Evolutionary conservation across 345 rosid genomes (phyloP).

Genomic region (Gossypium sturtianum): DNA sequence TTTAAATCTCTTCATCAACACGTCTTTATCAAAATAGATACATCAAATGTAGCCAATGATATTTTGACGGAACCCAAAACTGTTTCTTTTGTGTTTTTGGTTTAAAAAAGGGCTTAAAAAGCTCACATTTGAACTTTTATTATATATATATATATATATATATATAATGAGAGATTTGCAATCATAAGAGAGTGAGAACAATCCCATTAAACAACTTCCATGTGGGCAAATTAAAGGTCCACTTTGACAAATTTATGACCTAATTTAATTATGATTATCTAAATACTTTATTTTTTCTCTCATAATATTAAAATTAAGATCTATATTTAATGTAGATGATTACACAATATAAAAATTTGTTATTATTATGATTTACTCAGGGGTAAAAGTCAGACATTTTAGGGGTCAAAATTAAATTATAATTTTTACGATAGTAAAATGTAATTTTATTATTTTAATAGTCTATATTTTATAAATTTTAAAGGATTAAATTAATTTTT

Average conservation of each 20-base stretch:
- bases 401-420: too few species aligned
- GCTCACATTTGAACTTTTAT: conserved; percentile 40
- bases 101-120: conserved; percentile 22
- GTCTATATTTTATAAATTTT: too few species aligned
- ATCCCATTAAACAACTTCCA: neutral
- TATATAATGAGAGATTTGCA: conserved; percentile 17
- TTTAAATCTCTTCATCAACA: neutral
- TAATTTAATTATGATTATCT: neutral
- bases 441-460: too few species aligned
- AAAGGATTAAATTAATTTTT: too few species aligned
- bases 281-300: neutral
- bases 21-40: conserved; percentile 40
- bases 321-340: too few species aligned
- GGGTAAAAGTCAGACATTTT: too few species aligned
- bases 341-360: too few species aligned
- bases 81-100: conserved; percentile 16
- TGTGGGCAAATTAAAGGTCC: neutral
- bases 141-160: neutral
- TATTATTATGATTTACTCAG: too few species aligned
- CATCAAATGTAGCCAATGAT: conserved; percentile 31
- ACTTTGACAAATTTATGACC: neutral
- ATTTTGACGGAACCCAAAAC: conserved; percentile 32
- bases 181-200: conserved; percentile 21
- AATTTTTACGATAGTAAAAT: too few species aligned
- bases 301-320: neutral